Evolutionary conservation across 2,329 filamentous ascomycete species (phyloP), one percentile per base, ranked within the genome.

Genomic region (Pseudocercospora cruenta): DNA sequence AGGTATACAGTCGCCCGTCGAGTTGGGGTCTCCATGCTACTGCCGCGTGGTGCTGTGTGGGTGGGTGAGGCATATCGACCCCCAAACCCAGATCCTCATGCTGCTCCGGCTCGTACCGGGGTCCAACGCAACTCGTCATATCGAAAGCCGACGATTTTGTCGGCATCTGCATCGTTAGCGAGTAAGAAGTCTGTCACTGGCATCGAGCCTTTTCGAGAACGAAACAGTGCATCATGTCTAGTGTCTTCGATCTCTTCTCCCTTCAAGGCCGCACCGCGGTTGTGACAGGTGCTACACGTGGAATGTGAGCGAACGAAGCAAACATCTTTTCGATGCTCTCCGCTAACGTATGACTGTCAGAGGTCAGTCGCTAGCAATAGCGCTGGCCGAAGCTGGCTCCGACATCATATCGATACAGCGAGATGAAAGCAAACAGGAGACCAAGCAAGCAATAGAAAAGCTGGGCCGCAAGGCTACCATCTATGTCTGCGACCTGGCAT

Each of bases 401-500:
- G 80, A 84, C 69, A 77, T 84, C 43, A 67, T 84, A n/a, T 81
- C 83, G 54, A 77, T 83, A 26, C 82, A 88, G 85, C 81, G 86
- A 74, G 84, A 88, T 74, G 81, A 82, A 45, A 81, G 81, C 75
- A 87, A 83, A 73, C 77, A 78, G 69, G 67, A 73, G 33, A 93
- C 91, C 7, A 86, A 87, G 71, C 76, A 86, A 43, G 82, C 84
- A 9, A 84, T 94, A 73, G 85, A 87, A 74, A 81, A 83, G 33
- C 84, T 92, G 6, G 89, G 89, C 66, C 88, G 90, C 70, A 88
- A 86, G 75, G 88, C 85, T 45, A 81, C 78, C 62, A 87, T 93
- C 74, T 91, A 91, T 81, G 86, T 84, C 1, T 87, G 87, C 19
- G 91, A 94, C 79, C 86, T 94, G 22, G 82, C 87, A 45, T 87